phyloP scores from a whole-genome alignment of 495 filamentous ascomycete genomes.

The Podospora fimiseda region DNA sequence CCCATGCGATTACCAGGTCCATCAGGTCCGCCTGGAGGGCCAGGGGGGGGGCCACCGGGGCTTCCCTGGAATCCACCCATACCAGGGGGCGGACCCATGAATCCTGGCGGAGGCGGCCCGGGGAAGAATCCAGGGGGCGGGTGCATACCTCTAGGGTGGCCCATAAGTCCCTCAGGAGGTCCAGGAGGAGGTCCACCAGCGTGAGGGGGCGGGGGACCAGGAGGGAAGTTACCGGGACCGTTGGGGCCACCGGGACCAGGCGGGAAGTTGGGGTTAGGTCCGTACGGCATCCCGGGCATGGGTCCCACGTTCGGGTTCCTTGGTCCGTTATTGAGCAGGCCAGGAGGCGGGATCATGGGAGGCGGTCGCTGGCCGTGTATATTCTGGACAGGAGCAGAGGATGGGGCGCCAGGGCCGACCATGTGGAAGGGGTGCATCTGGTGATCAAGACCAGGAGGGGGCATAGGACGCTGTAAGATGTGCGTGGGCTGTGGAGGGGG shows the following conservation, averaged over 20 bases:
- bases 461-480: constrained; percentile 50
- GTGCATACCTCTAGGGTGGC: constrained; percentile 35
- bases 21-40: constrained; percentile 12
- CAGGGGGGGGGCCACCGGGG: constrained; percentile 29
- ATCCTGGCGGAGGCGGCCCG: constrained; percentile 34
- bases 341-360: constrained; percentile 47
- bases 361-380: constrained; percentile 34
- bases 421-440: constrained; percentile 44
- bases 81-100: constrained; percentile 38
- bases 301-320: constrained; percentile 27
- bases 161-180: constrained; percentile 36
- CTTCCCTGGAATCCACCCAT: constrained; percentile 43
- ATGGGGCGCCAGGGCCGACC: constrained; percentile 17
- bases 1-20: constrained; percentile 3
- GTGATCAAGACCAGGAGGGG: constrained; percentile 45
- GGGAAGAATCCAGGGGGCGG: constrained; percentile 47
- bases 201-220: constrained; percentile 22
- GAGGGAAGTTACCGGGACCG: constrained; percentile 11
- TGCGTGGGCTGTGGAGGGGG: constrained; percentile 38
- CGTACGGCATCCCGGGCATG: constrained; percentile 39
- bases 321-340: constrained; percentile 38
- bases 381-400: constrained; percentile 20
- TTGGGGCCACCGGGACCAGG: constrained; percentile 14
- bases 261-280: constrained; percentile 45
- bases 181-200: constrained; percentile 28